These are phyloP conservation scores for Onygenales sp. DNA, from an alignment of 2,329 filamentous ascomycete genomes.

Conservation along the genomic window DNA sequence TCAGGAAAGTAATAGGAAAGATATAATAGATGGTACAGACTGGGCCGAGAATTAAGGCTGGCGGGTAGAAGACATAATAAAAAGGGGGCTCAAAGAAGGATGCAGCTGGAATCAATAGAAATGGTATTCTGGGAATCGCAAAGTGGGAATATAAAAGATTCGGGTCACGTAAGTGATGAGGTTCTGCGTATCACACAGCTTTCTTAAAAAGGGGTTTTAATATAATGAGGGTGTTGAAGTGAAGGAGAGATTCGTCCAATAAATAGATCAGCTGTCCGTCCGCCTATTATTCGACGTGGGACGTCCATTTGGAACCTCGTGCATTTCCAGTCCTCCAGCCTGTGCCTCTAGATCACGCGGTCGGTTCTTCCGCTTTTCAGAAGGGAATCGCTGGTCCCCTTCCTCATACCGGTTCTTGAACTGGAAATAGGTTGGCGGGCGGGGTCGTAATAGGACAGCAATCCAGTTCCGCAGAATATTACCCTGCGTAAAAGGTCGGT, in stretches of 20 bases:
- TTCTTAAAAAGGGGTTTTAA: neutral
- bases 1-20: neutral
- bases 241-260: neutral
- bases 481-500: conserved; percentile 79
- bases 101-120: neutral
- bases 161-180: neutral
- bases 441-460: conserved; percentile 69
- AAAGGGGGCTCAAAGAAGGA: neutral
- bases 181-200: neutral
- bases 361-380: conserved; percentile 44
- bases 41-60: neutral
- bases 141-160: neutral
- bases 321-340: conserved; percentile 59
- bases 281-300: neutral
- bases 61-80: neutral
- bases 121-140: neutral
- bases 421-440: conserved; percentile 77
- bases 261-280: conserved; percentile 1
- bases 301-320: conserved; percentile 38
- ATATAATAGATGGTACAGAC: neutral
- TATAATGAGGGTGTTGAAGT: conserved; percentile 1
- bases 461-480: conserved; percentile 68
- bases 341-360: conserved; percentile 42
- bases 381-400: conserved; percentile 77
- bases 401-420: conserved; percentile 70